A percentile compares a stretch with the other conserved stretches of the same genome.
These are phyloP conservation scores for Trametes sanguinea DNA, from an alignment of 768 basidiomycete genomes.

Conservation along the genomic window DNA sequence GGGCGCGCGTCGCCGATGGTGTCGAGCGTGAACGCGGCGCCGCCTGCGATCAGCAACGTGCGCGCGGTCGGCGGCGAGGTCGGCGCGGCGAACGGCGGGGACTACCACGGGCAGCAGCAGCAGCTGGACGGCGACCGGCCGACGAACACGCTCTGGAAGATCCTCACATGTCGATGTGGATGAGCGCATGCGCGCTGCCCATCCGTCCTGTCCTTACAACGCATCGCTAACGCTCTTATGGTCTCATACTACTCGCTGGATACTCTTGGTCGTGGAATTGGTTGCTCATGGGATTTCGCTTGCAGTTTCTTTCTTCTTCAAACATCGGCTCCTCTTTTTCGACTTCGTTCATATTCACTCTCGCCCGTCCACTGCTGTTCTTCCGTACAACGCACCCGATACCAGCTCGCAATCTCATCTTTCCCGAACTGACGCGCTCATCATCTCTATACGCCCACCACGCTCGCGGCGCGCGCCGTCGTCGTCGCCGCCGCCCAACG, in stretches of 20 bases:
- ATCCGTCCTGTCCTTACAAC: conserved; percentile 30
- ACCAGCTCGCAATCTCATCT: conserved; percentile 16
- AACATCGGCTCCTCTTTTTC: not conserved
- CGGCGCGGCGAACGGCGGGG: conserved; percentile 63
- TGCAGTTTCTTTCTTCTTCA: not conserved
- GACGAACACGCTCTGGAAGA: conserved; percentile 59
- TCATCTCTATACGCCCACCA: not conserved
- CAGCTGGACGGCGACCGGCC: conserved; percentile 58
- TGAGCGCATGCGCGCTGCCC: conserved; percentile 33
- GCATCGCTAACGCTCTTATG: conserved; percentile 19
- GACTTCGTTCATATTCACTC: not conserved
- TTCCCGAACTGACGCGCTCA: not conserved
- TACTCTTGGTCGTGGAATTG: conserved; percentile 8
- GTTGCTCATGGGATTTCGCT: conserved; percentile 7
- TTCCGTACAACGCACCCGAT: conserved; percentile 13
- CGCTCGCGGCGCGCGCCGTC: not conserved
- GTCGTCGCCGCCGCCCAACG: not conserved
- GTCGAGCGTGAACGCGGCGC: conserved; percentile 63
- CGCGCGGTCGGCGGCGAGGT: conserved; percentile 71
- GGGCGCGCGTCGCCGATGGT: conserved; percentile 86
- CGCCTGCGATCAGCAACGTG: conserved; percentile 72
- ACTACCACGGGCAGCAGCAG: conserved; percentile 56
- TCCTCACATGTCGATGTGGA: conserved; percentile 81
- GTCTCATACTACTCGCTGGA: conserved; percentile 15
- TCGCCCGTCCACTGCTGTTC: conserved; percentile 13